Evolutionary conservation across 306 rosid species (phyloP).

Genomic region (Corylus avellana): DNA sequence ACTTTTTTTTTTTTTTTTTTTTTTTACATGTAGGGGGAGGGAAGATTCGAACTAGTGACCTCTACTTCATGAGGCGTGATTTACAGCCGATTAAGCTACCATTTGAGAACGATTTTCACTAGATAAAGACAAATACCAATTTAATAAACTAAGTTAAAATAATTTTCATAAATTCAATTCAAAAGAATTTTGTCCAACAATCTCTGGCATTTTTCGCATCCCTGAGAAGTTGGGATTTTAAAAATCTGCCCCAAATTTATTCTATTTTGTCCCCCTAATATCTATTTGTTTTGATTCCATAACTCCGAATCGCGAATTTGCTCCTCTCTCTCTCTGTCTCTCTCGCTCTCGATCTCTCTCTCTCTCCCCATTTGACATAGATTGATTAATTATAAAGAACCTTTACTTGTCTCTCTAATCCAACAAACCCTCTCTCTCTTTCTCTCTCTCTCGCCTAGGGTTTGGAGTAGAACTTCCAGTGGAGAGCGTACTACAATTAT

Average conservation of each 20-base stretch:
- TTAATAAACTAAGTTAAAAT: too few species aligned
- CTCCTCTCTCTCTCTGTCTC: conserved; percentile 18
- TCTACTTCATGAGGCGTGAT: too few species aligned
- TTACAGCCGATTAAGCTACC: too few species aligned
- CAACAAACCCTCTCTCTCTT: conserved; percentile 7
- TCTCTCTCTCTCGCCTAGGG: conserved; percentile 48
- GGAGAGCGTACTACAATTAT: conserved; percentile 6
- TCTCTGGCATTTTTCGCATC: not conserved
- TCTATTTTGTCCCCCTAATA: not conserved
- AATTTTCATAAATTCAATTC: too few species aligned
- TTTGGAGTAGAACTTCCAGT: conserved; percentile 39
- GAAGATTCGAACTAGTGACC: too few species aligned
- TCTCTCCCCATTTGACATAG: conserved; percentile 22
- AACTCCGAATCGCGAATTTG: conserved; percentile 19
- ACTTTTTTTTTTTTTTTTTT: too few species aligned
- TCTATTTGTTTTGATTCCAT: not conserved
- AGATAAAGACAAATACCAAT: too few species aligned
- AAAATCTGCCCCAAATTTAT: not conserved
- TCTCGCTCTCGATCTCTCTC: not conserved
- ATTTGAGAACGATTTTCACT: too few species aligned
- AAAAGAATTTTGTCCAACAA: too few species aligned
- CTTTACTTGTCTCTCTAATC: conserved; percentile 33
- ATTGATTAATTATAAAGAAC: conserved; percentile 24
- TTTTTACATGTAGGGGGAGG: too few species aligned
- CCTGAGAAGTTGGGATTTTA: not conserved